These are phyloP conservation scores for Saturnispora silvae DNA, from an alignment of 805 yeast genomes.

Conservation along the genomic window DNA sequence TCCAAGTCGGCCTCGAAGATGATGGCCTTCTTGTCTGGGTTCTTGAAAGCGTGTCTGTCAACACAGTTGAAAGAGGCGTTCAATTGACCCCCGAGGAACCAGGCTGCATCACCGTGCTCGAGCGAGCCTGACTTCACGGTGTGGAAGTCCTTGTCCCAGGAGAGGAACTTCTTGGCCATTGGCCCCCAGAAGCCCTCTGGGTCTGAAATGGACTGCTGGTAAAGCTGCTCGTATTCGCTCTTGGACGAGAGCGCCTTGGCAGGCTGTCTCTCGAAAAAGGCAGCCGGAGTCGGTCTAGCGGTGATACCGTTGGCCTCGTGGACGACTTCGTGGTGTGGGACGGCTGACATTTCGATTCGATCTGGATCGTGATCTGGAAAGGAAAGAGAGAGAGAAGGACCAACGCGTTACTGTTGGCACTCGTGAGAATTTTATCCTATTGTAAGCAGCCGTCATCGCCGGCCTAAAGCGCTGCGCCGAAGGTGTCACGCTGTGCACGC, in stretches of 20 bases:
- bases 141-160: constrained; percentile 74
- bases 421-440: too few relatives aligned
- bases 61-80: constrained; percentile 92
- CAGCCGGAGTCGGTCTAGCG: constrained; percentile 42
- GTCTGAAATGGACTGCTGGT: constrained; percentile 63
- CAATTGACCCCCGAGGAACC: constrained; percentile 90
- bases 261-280: constrained; percentile 51
- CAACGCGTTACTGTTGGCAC: too few relatives aligned
- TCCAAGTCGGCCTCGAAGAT: constrained; percentile 94
- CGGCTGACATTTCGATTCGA: constrained; percentile 11
- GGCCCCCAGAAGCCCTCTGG: constrained; percentile 78
- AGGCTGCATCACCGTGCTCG: constrained; percentile 71
- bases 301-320: constrained; percentile 49
- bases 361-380: too few relatives aligned
- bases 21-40: constrained; percentile 75
- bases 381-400: too few relatives aligned
- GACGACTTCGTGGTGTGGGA: constrained; percentile 34
- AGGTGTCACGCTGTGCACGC: too few relatives aligned
- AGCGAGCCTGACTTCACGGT: constrained; percentile 55
- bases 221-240: constrained; percentile 59
- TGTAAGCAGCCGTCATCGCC: too few relatives aligned
- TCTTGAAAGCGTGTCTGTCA: constrained; percentile 85
- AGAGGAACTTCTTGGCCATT: constrained; percentile 57
- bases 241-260: constrained; percentile 46
- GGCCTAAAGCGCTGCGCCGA: too few relatives aligned